These are phyloP conservation scores for Wickerhamomyces bovis DNA, from an alignment of 805 yeast species.

Conservation along the genomic window DNA sequence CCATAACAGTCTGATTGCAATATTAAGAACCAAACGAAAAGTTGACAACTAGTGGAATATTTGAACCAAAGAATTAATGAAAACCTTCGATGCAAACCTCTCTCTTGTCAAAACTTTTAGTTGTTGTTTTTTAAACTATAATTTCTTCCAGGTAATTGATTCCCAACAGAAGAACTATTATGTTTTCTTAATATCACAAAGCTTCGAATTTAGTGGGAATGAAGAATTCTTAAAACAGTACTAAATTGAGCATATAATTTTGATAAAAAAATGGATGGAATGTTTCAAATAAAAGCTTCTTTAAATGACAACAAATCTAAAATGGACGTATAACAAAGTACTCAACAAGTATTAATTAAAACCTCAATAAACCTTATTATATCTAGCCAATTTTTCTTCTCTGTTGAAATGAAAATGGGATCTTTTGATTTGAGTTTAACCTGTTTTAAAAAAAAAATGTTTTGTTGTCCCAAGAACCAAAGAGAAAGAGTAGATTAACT, in stretches of 20 bases:
- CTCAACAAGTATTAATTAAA: not conserved
- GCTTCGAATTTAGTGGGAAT: not conserved
- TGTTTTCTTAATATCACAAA: not conserved
- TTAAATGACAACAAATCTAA: not conserved
- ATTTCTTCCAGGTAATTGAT: not conserved
- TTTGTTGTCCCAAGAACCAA: not conserved
- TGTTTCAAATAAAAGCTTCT: not conserved
- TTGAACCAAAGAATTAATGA: constrained; percentile 21
- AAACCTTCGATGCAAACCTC: constrained; percentile 18
- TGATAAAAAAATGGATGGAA: not conserved
- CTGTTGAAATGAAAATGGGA: not conserved
- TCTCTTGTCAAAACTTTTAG: not conserved
- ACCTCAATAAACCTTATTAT: not conserved
- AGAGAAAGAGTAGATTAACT: not conserved
- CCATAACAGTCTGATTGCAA: constrained; percentile 34
- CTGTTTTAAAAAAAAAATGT: not conserved
- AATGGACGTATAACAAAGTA: not conserved
- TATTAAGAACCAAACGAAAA: not conserved
- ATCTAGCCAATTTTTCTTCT: not conserved
- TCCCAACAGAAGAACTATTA: not conserved
- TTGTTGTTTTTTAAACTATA: not conserved
- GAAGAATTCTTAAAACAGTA: not conserved
- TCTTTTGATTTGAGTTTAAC: not conserved
- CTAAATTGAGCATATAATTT: not conserved
- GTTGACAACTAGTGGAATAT: not conserved